These are phyloP conservation scores for Capsella rubella DNA, from an alignment of 441 rosid species.

Conservation along the genomic window DNA sequence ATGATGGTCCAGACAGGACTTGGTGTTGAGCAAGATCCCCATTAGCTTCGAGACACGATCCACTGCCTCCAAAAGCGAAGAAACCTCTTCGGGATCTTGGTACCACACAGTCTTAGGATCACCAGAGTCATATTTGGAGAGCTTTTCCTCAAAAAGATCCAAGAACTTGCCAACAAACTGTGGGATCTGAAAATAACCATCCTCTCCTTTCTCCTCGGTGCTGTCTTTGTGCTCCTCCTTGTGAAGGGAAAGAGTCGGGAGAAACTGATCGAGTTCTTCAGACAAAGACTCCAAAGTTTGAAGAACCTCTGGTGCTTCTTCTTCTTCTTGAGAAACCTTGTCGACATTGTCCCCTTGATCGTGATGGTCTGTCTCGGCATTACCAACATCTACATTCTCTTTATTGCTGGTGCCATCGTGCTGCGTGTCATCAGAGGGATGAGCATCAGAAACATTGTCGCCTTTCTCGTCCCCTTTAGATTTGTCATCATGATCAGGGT, in stretches of 20 bases:
- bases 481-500: conserved; percentile 31
- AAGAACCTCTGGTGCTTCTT: conserved; percentile 35
- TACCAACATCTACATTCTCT: conserved; percentile 28
- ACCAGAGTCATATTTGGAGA: conserved; percentile 49
- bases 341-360: conserved; percentile 34
- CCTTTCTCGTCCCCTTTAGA: conserved; percentile 18
- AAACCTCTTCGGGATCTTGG: conserved; percentile 50
- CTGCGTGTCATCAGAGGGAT: conserved; percentile 18
- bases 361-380: conserved; percentile 38
- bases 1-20: conserved; percentile 49
- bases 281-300: conserved; percentile 55
- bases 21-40: conserved; percentile 38
- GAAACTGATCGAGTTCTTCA: conserved; percentile 60
- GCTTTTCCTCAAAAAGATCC: conserved; percentile 61
- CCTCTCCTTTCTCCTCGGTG: conserved; percentile 15
- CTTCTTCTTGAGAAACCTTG: conserved; percentile 36
- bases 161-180: conserved; percentile 61
- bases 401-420: conserved; percentile 10
- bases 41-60: conserved; percentile 61
- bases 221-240: conserved; percentile 29
- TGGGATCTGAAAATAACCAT: conserved; percentile 50
- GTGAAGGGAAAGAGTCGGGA: conserved; percentile 47
- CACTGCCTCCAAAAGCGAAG: conserved; percentile 54
- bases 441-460: conserved; percentile 20
- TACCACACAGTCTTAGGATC: conserved; percentile 53